Evolutionary conservation across 208 protist genomes (phyloP), one percentile per base, ranked within the genome.

Genomic region (Phytomonas sp.): DNA sequence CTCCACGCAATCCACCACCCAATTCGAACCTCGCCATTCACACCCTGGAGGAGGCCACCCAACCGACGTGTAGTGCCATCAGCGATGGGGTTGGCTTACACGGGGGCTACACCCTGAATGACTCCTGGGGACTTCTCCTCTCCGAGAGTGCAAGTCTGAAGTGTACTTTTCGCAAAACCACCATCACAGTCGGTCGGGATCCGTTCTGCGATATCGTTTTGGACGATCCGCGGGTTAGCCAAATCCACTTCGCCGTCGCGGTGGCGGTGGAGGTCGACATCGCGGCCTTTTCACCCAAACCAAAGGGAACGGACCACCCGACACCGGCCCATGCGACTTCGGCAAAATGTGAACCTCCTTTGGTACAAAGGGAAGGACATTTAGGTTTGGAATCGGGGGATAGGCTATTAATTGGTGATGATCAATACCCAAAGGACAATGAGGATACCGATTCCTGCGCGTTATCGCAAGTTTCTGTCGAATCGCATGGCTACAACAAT

Each of bases 201-300:
- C 42, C 72, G 10, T 30, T 11, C 26, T 84, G 82, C 66, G 77
- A 89, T 60, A 61, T 86, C 29, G 67, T 84, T 32, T 5, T 90
- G 29, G 34, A 68, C 29, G 74, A 84, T 52, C 63, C 75, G 32
- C 64, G 74, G 0, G 76, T 92, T 36, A 90, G 84, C 65, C 69
- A 69, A 16, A 63, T 79, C 23, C 87, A 92, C 69, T 92, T 89
- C 68, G 78, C 73, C 5, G 78, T 92, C 37, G 72, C 67, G 29
- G 66, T 85, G 11, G 77, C 81, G 67, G 69, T 81, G 19, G 82
- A 91, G 67, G 74, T 69, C 6, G 31, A 64, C 0, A 33, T 37
- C 31, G 2, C 29, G 14, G 11, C 26, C 31, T 32, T 7, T n/a
- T 33, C 60, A 37, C 19, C 14, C 14, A 14, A 32, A 23, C 12